Base-by-base conservation (phyloP, 768 basidiomycete genomes). In the Rickenella mellea region DNA sequence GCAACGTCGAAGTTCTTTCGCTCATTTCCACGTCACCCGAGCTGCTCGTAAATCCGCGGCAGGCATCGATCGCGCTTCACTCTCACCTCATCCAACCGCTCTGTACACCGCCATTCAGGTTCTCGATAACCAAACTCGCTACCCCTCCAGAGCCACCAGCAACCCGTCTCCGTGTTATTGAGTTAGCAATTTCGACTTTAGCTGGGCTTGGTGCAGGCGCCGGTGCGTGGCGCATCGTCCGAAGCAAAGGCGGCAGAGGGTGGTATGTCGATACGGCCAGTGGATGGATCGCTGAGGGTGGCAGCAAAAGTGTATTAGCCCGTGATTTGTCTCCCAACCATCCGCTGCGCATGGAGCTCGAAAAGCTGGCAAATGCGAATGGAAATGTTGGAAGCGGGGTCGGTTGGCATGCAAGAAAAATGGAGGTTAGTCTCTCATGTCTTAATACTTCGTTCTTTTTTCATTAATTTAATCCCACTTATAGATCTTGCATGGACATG, bases 371-470 rank as follows among this genome's bases (percentile, higher is more conserved):
- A 8, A 70, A 80, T 44, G 80, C 85, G 4, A 86, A 88, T 49
- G 89, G 91, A 7, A 87, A 88, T 53, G 89, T 94, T n/a, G 83
- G 73, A 56, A 88, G 83, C 53, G 85, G 83, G 3, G 76, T 94
- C 5, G 94, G 94, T 1, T 98, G 93, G 92, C 91, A 96, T 63
- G 80, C 87, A 17, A 67, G 93, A 44, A 99, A 99, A 66, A 91
- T 96, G 88, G 92, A 96, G 76, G 87, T 89, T 52, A 43, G 81
- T 64, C n/a, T 28, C n/a, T 26, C 15, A 42, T 19, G 21, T 19
- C 8, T 26, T 21, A 20, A 44, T 21, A 20, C 10, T 14, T 24
- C 26, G 45, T 27, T 22, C 44, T 48, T 24, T 46, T 44, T 24
- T 27, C 51, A 43, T 33, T 26, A 35, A 25, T 15, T 22, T 27